phyloP scores from a whole-genome alignment of 768 basidiomycete genomes.

The Boletus bicolor region DNA sequence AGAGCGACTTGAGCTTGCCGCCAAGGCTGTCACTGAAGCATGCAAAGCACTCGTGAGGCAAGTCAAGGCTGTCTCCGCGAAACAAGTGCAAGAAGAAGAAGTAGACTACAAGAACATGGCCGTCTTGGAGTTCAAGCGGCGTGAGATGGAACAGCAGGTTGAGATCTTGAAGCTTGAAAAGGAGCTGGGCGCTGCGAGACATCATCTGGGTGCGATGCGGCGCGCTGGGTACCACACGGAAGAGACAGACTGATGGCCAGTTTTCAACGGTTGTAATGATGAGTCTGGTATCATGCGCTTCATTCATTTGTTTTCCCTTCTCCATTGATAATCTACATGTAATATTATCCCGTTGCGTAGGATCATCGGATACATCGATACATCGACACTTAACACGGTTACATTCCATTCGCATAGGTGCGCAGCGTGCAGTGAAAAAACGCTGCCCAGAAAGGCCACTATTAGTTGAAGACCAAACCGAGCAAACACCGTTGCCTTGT shows the following conservation, averaged over 20 bases:
- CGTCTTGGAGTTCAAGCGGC: slow-evolving; percentile 90
- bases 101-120: slow-evolving; percentile 88
- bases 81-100: slow-evolving; percentile 77
- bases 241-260: slow-evolving; percentile 57
- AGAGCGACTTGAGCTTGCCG: slow-evolving; percentile 91
- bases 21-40: slow-evolving; percentile 96
- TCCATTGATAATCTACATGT: slow-evolving; percentile 24
- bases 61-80: slow-evolving; percentile 91
- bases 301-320: slow-evolving; percentile 9
- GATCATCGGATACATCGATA: background rate
- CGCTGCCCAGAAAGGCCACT: background rate
- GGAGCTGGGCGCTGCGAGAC: slow-evolving; percentile 84
- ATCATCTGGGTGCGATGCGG: slow-evolving; percentile 79
- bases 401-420: background rate
- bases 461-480: background rate
- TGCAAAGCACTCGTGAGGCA: slow-evolving; percentile 95
- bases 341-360: slow-evolving; percentile 16
- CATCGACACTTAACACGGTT: background rate
- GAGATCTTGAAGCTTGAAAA: slow-evolving; percentile 96
- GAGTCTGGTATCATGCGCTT: background rate
- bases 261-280: background rate
- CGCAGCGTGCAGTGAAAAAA: background rate
- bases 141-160: slow-evolving; percentile 99
- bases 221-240: slow-evolving; percentile 87
- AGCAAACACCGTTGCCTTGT: background rate